Percentiles rank a stretch among this genome's conserved stretches.
Conservation (phyloP, 352 stramenopile species). For the Phytophthora fragariaefolia region DNA sequence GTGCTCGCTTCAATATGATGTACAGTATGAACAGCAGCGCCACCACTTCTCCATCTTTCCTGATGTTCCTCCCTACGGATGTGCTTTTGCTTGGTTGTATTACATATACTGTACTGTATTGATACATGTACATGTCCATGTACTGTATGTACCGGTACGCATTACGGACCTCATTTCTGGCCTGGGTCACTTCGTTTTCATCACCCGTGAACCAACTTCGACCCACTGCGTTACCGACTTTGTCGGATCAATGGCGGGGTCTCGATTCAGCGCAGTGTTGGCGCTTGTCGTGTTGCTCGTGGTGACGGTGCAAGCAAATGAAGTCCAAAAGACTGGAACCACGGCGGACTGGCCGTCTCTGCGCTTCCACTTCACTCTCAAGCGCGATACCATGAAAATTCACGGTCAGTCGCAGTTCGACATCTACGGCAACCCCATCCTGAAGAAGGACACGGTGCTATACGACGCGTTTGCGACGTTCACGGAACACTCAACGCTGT, state of each 20-base stretch:
- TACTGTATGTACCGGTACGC: too few relatives aligned
- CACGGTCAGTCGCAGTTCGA: conserved; percentile 29
- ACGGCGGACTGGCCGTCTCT: conserved; percentile 28
- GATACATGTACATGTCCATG: too few relatives aligned
- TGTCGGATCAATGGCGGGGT: not conserved
- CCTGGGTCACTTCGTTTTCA: conserved; percentile 12
- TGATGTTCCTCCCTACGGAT: conserved; percentile 14
- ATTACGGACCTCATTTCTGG: too few relatives aligned
- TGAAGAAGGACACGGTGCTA: conserved; percentile 19
- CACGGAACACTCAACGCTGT: conserved; percentile 16
- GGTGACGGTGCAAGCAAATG: not conserved
- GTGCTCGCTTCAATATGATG: conserved; percentile 31
- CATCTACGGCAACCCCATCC: conserved; percentile 36
- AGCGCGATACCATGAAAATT: conserved; percentile 38
- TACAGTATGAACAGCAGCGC: too few relatives aligned
- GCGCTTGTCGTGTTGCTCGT: not conserved
- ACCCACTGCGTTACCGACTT: not conserved
- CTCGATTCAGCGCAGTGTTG: not conserved
- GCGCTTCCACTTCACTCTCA: conserved; percentile 37
- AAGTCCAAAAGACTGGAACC: not conserved
- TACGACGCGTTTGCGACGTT: conserved; percentile 36
- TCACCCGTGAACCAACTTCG: not conserved
- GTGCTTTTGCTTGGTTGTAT: conserved; percentile 20
- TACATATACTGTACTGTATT: too few relatives aligned
- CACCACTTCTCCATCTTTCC: conserved; percentile 6